These are phyloP conservation scores for Eragrostis tef DNA, from an alignment of 202 grass and related monocot species.

Conservation along the genomic window DNA sequence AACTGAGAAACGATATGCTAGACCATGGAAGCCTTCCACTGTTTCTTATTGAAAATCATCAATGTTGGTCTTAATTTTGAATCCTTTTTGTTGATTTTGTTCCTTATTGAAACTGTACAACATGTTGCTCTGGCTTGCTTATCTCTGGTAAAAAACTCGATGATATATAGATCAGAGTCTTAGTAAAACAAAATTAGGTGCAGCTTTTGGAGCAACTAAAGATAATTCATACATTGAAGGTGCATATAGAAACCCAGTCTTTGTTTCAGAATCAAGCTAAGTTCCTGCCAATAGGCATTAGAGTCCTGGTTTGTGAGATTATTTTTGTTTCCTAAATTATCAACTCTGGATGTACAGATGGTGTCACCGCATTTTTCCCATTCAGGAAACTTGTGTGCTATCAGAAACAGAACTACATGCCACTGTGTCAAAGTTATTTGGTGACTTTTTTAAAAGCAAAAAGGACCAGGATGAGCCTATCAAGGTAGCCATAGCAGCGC, in stretches of 20 bases:
- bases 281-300: background rate
- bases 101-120: constrained; percentile 22
- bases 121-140: background rate
- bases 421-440: constrained; percentile 79
- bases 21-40: constrained; percentile 3
- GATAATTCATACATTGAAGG: constrained; percentile 3
- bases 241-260: constrained; percentile 6
- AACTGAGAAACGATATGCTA: constrained; percentile 8
- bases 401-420: constrained; percentile 68
- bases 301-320: constrained; percentile 18
- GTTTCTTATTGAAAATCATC: constrained; percentile 7
- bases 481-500: constrained; percentile 58
- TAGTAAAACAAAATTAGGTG: background rate
- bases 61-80: constrained; percentile 26
- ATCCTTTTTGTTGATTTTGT: constrained; percentile 2
- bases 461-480: constrained; percentile 56
- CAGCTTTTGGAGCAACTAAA: background rate
- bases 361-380: constrained; percentile 92
- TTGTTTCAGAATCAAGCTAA: constrained; percentile 19
- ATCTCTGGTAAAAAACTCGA: constrained; percentile 18
- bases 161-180: constrained; percentile 8
- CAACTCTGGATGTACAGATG: constrained; percentile 65
- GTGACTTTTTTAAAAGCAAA: constrained; percentile 54
- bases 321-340: constrained; percentile 26
- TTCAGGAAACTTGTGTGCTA: constrained; percentile 91